These are phyloP conservation scores for Diaporthe amygdali DNA, from an alignment of 2,329 filamentous ascomycete genomes.

Conservation along the genomic window DNA sequence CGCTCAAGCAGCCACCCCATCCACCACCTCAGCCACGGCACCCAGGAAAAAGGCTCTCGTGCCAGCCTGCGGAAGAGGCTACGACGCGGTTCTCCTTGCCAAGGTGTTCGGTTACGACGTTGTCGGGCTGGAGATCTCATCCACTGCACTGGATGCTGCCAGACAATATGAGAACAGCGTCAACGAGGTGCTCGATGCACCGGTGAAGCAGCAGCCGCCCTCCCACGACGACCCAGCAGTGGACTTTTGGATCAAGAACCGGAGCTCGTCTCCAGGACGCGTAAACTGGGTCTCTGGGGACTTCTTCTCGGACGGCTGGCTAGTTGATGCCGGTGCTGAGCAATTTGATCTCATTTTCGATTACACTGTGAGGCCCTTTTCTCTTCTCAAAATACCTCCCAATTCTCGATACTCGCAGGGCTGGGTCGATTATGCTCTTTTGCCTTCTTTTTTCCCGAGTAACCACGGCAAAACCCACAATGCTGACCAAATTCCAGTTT, in stretches of 20 bases:
- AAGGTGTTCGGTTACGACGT: conserved; percentile 75
- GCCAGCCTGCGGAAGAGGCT: conserved; percentile 81
- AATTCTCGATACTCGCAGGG: neutral
- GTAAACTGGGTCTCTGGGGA: conserved; percentile 66
- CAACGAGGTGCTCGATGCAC: neutral
- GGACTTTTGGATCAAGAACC: neutral
- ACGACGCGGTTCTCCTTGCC: conserved; percentile 79
- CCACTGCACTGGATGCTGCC: conserved; percentile 52
- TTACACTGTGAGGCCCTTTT: conserved; percentile 58
- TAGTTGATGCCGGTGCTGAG: conserved; percentile 45
- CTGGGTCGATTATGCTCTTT: no score
- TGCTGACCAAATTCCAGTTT: conserved; percentile 49
- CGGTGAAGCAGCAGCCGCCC: neutral
- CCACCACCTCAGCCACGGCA: neutral
- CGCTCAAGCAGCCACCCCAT: neutral
- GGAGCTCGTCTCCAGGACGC: conserved; percentile 43
- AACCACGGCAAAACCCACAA: neutral
- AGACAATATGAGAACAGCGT: conserved; percentile 23
- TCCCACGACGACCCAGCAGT: neutral
- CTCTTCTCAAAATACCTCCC: neutral
- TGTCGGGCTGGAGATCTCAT: conserved; percentile 73
- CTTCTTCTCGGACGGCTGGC: conserved; percentile 69
- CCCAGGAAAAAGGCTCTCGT: conserved; percentile 63
- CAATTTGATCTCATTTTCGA: conserved; percentile 72
- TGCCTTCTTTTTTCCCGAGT: neutral